These are phyloP conservation scores for Backusella psychrophila DNA, from an alignment of 192 early-diverging fungal genomes.

Conservation along the genomic window DNA sequence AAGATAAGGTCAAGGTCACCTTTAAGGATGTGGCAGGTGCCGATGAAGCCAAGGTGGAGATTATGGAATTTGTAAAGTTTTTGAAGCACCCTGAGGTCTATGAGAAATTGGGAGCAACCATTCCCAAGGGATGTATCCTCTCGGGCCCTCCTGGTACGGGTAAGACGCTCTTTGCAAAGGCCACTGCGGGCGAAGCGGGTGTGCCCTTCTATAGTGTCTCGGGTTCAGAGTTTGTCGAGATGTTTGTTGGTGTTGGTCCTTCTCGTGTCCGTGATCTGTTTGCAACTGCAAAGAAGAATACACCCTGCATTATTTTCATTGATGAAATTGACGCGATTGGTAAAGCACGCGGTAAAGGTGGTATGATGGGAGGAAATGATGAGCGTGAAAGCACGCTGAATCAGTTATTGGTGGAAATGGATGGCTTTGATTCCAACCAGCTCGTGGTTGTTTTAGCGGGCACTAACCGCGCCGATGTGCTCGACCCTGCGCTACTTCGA, in stretches of 20 bases:
- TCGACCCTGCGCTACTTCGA: slow-evolving; percentile 93
- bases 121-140: slow-evolving; percentile 96
- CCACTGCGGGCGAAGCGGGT: slow-evolving; percentile 97
- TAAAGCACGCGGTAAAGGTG: slow-evolving; percentile 91
- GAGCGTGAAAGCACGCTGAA: slow-evolving; percentile 97
- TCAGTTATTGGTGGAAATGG: slow-evolving; percentile 99
- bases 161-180: slow-evolving; percentile 98
- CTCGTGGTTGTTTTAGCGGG: slow-evolving; percentile 96
- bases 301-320: slow-evolving; percentile 99
- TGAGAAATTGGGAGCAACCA: slow-evolving; percentile 95
- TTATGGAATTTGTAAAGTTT: slow-evolving; percentile 99
- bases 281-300: slow-evolving; percentile 93
- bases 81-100: slow-evolving; percentile 89
- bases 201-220: slow-evolving; percentile 97
- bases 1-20: slow-evolving; percentile 92
- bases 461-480: slow-evolving; percentile 97
- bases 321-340: slow-evolving; percentile 99
- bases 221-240: slow-evolving; percentile 99
- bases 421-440: slow-evolving; percentile 86
- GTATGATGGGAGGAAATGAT: slow-evolving; percentile 91
- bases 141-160: slow-evolving; percentile 93
- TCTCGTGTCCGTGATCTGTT: slow-evolving; percentile 95
- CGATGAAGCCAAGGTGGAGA: slow-evolving; percentile 99
- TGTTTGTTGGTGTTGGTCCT: slow-evolving; percentile 99
- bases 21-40: slow-evolving; percentile 99